Conservation (phyloP, 352 stramenopile genomes). For the Nannochloropsis limnetica region DNA sequence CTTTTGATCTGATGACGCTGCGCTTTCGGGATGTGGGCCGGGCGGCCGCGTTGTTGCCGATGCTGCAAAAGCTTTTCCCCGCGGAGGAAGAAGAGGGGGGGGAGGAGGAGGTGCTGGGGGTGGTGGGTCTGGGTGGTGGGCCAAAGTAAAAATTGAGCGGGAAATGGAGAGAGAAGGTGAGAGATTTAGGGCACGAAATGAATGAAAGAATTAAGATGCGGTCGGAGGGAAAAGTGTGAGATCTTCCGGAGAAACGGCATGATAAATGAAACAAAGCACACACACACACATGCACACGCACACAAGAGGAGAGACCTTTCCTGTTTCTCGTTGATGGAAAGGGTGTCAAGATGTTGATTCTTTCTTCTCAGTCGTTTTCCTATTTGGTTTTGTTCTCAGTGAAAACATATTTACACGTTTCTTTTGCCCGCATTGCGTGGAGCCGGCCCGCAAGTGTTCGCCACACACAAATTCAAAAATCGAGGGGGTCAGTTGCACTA, state of each 20-base stretch:
- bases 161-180: neutral
- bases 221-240: neutral
- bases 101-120: neutral
- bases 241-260: neutral
- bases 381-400: no score
- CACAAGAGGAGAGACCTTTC: no score
- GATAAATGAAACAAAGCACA: neutral
- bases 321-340: no score
- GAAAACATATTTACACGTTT: no score
- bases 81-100: neutral
- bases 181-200: neutral
- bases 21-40: neutral
- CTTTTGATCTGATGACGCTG: slow-evolving; percentile 49
- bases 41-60: neutral
- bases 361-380: no score
- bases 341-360: no score
- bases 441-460: no score
- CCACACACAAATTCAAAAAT: no score
- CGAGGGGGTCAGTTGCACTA: no score
- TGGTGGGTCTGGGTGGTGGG: neutral
- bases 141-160: neutral
- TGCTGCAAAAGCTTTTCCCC: slow-evolving; percentile 15
- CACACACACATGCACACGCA: no score
- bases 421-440: no score
- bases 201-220: neutral